Evolutionary conservation across 805 yeast species (phyloP).

Genomic region (Candida golubevii): DNA sequence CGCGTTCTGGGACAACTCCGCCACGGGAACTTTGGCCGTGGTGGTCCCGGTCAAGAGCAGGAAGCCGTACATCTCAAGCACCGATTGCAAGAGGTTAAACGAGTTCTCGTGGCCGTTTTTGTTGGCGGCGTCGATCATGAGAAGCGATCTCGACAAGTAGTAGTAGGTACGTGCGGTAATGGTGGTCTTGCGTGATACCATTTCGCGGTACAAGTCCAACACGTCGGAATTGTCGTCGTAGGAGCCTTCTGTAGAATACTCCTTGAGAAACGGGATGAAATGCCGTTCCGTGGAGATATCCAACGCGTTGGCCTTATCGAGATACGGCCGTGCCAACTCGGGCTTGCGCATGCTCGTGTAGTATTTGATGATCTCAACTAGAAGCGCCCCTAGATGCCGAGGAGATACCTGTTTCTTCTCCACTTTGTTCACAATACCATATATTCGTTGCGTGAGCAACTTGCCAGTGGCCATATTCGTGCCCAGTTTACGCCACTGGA

Average conservation of each 20-base stretch:
- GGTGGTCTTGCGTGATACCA: conserved; percentile 25
- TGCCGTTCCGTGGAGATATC: conserved; percentile 22
- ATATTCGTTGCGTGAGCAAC: conserved; percentile 9
- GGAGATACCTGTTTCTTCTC: conserved; percentile 5
- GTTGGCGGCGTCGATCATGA: conserved; percentile 22
- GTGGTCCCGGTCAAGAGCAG: conserved; percentile 7
- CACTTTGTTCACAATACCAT: conserved; percentile 13
- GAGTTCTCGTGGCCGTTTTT: conserved; percentile 25
- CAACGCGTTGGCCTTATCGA: conserved; percentile 16
- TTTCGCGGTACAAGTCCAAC: conserved; percentile 29
- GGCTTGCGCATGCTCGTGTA: conserved; percentile 16
- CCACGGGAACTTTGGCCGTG: conserved; percentile 3
- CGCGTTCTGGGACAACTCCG: conserved; percentile 16
- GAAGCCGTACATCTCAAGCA: conserved; percentile 32
- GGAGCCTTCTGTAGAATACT: conserved; percentile 16
- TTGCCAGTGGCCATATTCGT: conserved; percentile 8
- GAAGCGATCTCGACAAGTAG: conserved; percentile 28
- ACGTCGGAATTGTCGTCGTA: conserved; percentile 22
- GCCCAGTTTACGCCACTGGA: conserved; percentile 24
- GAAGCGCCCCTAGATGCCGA: conserved; percentile 14
- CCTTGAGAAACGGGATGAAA: conserved; percentile 28
- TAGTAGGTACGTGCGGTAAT: conserved; percentile 28
- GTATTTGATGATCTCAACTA: conserved; percentile 26
- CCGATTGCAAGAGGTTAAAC: conserved; percentile 25
- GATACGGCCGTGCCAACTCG: conserved; percentile 19